These are phyloP conservation scores for Hemerocallis citrina DNA, from an alignment of 106 monocot species.

Conservation along the genomic window DNA sequence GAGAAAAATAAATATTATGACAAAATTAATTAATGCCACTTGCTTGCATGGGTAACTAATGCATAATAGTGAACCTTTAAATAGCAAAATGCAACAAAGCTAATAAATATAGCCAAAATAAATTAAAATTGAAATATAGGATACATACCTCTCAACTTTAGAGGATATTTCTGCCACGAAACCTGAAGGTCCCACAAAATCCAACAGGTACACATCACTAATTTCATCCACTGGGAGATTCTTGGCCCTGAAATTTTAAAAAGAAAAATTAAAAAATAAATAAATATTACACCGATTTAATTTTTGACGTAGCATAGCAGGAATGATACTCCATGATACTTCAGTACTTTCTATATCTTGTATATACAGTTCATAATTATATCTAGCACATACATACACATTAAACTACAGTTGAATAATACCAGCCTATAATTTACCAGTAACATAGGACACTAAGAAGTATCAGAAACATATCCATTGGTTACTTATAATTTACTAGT, in stretches of 20 bases:
- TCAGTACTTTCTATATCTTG: too few species aligned
- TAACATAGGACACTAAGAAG: too few species aligned
- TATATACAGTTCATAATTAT: too few species aligned
- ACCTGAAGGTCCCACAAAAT: conserved; percentile 76
- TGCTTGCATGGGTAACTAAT: not conserved
- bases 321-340: too few species aligned
- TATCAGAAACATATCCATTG: too few species aligned
- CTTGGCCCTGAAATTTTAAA: conserved; percentile 32
- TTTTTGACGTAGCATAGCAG: too few species aligned
- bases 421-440: too few species aligned
- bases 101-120: not conserved
- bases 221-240: conserved; percentile 51
- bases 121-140: not conserved
- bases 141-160: conserved; percentile 57
- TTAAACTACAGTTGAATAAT: too few species aligned
- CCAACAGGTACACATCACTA: conserved; percentile 73
- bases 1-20: not conserved
- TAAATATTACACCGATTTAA: not conserved
- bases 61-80: not conserved
- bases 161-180: conserved; percentile 68
- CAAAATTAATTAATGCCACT: not conserved
- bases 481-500: too few species aligned
- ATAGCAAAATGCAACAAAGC: not conserved
- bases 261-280: not conserved
- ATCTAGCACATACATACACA: too few species aligned